These are phyloP conservation scores for Davidsoniella australis DNA, from an alignment of 2,329 filamentous ascomycete species.

Conservation along the genomic window DNA sequence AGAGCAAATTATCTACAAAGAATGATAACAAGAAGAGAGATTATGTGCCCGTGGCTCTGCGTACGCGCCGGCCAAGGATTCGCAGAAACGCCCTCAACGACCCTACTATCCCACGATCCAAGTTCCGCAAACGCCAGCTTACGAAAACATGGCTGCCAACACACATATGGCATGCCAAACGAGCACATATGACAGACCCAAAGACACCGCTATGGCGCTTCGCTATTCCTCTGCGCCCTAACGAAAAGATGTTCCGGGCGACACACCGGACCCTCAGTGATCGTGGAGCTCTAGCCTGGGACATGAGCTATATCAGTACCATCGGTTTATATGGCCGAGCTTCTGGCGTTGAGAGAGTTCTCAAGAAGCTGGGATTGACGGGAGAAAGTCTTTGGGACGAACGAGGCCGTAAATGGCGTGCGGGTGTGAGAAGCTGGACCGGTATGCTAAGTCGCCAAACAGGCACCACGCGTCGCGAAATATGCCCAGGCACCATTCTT, in stretches of 20 bases:
- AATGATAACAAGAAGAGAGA: background rate
- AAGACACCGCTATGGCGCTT: constrained; percentile 79
- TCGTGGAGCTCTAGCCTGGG: constrained; percentile 72
- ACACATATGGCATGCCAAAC: constrained; percentile 84
- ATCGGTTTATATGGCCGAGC: constrained; percentile 57
- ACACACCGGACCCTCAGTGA: constrained; percentile 65
- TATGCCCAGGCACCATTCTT: constrained; percentile 57
- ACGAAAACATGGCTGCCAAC: constrained; percentile 91
- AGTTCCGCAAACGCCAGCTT: constrained; percentile 70
- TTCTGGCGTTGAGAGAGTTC: constrained; percentile 44
- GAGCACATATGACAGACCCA: constrained; percentile 72
- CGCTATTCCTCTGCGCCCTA: constrained; percentile 67
- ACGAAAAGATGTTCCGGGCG: constrained; percentile 74
- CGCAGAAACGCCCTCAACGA: constrained; percentile 53
- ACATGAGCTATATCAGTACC: constrained; percentile 85
- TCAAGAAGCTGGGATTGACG: constrained; percentile 47
- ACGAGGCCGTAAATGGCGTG: constrained; percentile 54
- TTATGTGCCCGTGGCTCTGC: background rate
- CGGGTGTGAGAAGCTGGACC: constrained; percentile 31
- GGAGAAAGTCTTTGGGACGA: constrained; percentile 44
- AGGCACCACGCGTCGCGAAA: constrained; percentile 33
- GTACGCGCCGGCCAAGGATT: constrained; percentile 39
- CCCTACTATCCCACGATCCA: constrained; percentile 36
- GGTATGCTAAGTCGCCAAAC: constrained; percentile 35
- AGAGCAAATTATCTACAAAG: background rate